Evolutionary conservation across 2,329 filamentous ascomycete genomes (phyloP).

Genomic region (Trematosphaeria pertusa): DNA sequence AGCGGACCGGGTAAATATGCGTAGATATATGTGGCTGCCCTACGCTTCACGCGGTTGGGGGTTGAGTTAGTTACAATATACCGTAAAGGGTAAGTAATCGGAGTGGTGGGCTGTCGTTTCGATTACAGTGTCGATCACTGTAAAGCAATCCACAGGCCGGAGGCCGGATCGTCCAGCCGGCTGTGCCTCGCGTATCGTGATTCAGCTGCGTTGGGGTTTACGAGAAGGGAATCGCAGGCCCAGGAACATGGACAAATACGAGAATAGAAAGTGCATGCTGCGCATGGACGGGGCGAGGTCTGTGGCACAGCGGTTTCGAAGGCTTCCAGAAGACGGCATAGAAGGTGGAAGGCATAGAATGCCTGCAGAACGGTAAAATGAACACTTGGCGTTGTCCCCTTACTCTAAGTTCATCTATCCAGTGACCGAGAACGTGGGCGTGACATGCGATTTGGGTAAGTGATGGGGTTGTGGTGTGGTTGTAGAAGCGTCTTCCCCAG

Average conservation of each 20-base stretch:
- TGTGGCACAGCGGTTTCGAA: background rate
- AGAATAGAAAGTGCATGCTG: too few species aligned
- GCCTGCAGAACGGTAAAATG: background rate
- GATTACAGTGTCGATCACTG: conserved; percentile 7
- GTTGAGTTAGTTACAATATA: conserved; percentile 26
- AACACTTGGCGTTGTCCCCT: too few species aligned
- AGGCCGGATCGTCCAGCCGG: conserved; percentile 8
- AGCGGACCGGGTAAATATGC: conserved; percentile 41
- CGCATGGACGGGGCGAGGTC: background rate
- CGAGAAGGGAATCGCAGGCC: background rate
- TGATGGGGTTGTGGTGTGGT: background rate
- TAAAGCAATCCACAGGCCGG: background rate
- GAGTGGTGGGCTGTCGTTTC: conserved; percentile 13
- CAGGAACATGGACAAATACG: background rate
- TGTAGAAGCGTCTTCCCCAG: background rate
- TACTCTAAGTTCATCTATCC: background rate
- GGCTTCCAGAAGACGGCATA: background rate
- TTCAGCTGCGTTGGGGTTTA: background rate
- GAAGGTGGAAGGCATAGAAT: background rate
- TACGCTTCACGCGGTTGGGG: conserved; percentile 24
- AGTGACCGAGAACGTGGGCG: background rate
- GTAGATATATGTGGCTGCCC: conserved; percentile 24
- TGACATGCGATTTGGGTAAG: background rate
- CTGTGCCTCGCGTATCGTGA: conserved; percentile 6
- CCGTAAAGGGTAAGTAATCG: conserved; percentile 18